Evolutionary conservation across 106 monocot species (phyloP).

Genomic region (Narthecium ossifragum): DNA sequence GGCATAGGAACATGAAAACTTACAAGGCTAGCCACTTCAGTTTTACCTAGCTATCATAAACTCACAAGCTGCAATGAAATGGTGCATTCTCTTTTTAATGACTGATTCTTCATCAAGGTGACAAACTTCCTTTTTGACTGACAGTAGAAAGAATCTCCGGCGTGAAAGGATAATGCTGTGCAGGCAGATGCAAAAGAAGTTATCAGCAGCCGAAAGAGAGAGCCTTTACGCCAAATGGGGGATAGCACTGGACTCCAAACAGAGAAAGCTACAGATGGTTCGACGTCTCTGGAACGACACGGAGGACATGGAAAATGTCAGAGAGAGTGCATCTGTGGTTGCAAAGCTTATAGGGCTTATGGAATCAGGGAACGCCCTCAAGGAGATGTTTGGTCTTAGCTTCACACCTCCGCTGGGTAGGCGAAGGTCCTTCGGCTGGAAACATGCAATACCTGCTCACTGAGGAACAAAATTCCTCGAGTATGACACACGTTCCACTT

Average conservation of each 20-base stretch:
- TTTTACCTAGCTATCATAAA: no score
- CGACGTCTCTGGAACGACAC: slow-evolving; percentile 62
- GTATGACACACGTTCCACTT: no score
- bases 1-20: no score
- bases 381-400: slow-evolving; percentile 93
- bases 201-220: slow-evolving; percentile 55
- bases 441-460: no score
- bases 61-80: not conserved
- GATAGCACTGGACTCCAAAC: slow-evolving; percentile 71
- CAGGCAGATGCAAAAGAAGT: slow-evolving; percentile 55
- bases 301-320: slow-evolving; percentile 53
- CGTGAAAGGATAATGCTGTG: slow-evolving; percentile 79
- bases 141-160: slow-evolving; percentile 48
- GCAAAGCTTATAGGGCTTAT: slow-evolving; percentile 73
- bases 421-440: slow-evolving; percentile 58
- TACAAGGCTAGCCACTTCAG: no score
- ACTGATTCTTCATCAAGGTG: no score
- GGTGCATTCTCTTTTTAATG: not conserved
- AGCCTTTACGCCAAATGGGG: slow-evolving; percentile 85
- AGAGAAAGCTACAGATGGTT: slow-evolving; percentile 67
- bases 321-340: slow-evolving; percentile 78
- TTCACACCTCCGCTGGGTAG: slow-evolving; percentile 49
- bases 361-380: slow-evolving; percentile 52
- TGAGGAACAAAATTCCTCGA: no score
- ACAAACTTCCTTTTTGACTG: not conserved